Conservation (phyloP, 495 filamentous ascomycete species). For the Pyronema omphalodes region DNA sequence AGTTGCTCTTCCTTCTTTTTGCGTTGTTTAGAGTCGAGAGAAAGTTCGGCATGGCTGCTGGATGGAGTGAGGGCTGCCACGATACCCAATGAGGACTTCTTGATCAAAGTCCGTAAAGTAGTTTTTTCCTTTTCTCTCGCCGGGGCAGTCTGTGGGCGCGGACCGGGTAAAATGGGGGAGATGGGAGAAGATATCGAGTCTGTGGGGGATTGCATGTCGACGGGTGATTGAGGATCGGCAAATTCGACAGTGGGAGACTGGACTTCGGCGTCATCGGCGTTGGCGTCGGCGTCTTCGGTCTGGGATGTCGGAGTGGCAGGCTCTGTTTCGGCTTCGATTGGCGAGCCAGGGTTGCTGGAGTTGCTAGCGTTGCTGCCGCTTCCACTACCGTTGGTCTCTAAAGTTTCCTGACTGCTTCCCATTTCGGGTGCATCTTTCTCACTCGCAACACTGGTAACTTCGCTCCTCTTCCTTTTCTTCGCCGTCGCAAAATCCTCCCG, state of each 20-base stretch:
- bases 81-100: background rate
- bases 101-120: background rate
- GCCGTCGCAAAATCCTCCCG: background rate
- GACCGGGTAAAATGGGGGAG: background rate
- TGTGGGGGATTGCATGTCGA: too few species aligned
- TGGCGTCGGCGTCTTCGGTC: background rate
- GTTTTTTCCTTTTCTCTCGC: background rate
- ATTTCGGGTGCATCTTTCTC: background rate
- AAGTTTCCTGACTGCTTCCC: background rate
- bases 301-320: background rate
- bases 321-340: background rate
- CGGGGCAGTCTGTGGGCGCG: background rate
- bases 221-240: too few species aligned
- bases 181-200: background rate
- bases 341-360: too few species aligned
- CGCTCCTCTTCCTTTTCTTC: background rate
- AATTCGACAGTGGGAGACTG: too few species aligned
- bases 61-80: background rate
- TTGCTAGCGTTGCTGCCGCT: background rate
- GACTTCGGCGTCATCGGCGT: background rate
- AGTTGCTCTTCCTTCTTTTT: slow-evolving; percentile 17
- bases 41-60: background rate
- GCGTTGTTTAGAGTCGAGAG: background rate
- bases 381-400: background rate
- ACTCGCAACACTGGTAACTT: slow-evolving; percentile 1